A percentile compares a stretch with the other conserved stretches of the same genome.
These are phyloP conservation scores for Nyctanthes arbortristis DNA, from an alignment of 257 asterid species.

Conservation along the genomic window DNA sequence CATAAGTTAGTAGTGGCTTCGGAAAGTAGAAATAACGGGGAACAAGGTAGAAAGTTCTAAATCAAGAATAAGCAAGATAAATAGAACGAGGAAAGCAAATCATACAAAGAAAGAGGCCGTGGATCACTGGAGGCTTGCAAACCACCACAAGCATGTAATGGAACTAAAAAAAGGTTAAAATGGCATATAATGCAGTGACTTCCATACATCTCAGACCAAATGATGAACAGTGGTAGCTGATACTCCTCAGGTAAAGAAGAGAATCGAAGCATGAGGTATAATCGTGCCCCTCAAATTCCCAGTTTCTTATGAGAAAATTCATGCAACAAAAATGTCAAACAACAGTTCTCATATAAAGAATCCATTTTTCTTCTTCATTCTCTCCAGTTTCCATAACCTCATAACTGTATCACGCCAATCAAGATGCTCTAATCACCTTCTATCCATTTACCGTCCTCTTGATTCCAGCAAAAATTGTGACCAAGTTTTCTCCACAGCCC, in stretches of 20 bases:
- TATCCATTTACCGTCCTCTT: neutral
- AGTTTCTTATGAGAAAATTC: neutral
- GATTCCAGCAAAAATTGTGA: neutral
- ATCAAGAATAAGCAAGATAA: conserved; percentile 18
- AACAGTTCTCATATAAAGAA: neutral
- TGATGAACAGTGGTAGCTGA: neutral
- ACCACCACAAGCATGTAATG: conserved; percentile 11
- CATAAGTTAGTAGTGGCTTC: conserved; percentile 1
- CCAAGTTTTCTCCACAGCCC: neutral
- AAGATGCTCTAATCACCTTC: neutral
- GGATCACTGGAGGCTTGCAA: conserved; percentile 9
- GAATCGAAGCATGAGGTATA: neutral
- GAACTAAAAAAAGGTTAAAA: neutral
- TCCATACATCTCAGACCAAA: neutral
- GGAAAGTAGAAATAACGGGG: neutral
- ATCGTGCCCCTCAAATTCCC: neutral
- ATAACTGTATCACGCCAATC: neutral
- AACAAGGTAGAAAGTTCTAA: conserved; percentile 5
- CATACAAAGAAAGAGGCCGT: conserved; percentile 9
- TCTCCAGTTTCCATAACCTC: neutral
- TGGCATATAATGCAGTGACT: neutral
- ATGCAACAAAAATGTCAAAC: neutral
- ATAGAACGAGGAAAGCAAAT: conserved; percentile 17
- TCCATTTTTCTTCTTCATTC: neutral
- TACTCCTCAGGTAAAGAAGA: neutral